Base-by-base conservation (phyloP, 2,329 filamentous ascomycete genomes). In the Aspergillus sp. region DNA sequence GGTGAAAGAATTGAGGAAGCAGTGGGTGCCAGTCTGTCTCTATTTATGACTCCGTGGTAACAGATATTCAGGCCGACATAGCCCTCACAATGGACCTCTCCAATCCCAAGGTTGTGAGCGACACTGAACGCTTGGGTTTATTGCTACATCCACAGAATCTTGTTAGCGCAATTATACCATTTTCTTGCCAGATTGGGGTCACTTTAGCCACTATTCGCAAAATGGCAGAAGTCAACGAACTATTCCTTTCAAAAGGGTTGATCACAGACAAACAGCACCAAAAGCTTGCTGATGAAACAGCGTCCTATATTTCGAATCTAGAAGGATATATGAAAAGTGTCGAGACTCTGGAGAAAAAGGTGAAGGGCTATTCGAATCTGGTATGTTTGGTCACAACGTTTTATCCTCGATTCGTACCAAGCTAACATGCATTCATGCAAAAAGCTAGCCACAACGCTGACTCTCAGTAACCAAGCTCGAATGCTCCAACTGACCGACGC, bases 401-500 rank as follows among this genome's bases (percentile, higher is more conserved):
- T 33, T 44, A 6, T 5, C 47, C 14, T 50, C 4, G n/a, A 27
- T 3, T 23, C 5, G 14, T 35, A 33, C 27, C 15, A 33, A 6
- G 19, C 25, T 47, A 14, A 35, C 25, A 35, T 21, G 21, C 21
- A 21, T 21, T 21, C 21, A 21, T 21, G 6, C 48, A 15, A 25
- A 37, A 21, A 66, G 64, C 50, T 64, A 12, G 59, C 58, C 14
- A 57, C 64, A 6, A 52, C 62, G 5, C 31, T 64, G 0, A 57
- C 53, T 15, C 50, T 61, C 17, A 59, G 53, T 27, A 58, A 60
- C 33, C 59, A 63, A 11, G 9, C 44, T 41, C 33, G 35, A 6
- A 65, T 66, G 60, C 45, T 67, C 0, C 49, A 63, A 11, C 51
- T 67, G 7, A 62, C 54, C 15, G 58, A 57, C 14, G 48, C 56